phyloP scores from a whole-genome alignment of 176 grass and related monocot species.

The Zea luxurians region DNA sequence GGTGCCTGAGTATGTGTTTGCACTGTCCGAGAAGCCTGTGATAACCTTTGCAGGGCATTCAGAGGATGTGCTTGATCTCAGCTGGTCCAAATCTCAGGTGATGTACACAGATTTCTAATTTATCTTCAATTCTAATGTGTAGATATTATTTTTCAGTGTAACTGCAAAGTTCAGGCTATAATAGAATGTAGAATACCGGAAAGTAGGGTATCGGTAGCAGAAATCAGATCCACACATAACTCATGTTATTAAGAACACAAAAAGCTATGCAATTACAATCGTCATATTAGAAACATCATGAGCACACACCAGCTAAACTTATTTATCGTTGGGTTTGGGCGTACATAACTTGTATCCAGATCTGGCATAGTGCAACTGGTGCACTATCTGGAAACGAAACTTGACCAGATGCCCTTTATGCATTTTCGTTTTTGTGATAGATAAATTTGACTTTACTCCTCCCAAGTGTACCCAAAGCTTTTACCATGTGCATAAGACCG shows the following conservation, averaged over 20 bases:
- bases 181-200: conserved; percentile 3
- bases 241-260: not conserved
- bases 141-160: conserved; percentile 18
- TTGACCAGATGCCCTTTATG: not conserved
- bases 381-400: conserved; percentile 21
- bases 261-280: not conserved
- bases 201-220: conserved; percentile 9
- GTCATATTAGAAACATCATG: not conserved
- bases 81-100: conserved; percentile 98
- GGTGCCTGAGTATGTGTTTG: conserved; percentile 80
- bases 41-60: conserved; percentile 85
- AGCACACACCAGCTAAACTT: not conserved
- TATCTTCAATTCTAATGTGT: conserved; percentile 31
- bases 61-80: conserved; percentile 91
- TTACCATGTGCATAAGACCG: not conserved
- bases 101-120: conserved; percentile 12
- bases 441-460: not conserved
- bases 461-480: not conserved
- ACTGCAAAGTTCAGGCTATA: not conserved
- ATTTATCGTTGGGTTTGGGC: not conserved
- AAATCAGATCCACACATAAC: conserved; percentile 21
- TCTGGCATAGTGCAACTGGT: conserved; percentile 28
- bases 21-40: conserved; percentile 82
- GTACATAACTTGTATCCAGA: conserved; percentile 15
- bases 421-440: conserved; percentile 17